These are phyloP conservation scores for Nitzschia putrida DNA, from an alignment of 108 stramenopile species.

Conservation along the genomic window DNA sequence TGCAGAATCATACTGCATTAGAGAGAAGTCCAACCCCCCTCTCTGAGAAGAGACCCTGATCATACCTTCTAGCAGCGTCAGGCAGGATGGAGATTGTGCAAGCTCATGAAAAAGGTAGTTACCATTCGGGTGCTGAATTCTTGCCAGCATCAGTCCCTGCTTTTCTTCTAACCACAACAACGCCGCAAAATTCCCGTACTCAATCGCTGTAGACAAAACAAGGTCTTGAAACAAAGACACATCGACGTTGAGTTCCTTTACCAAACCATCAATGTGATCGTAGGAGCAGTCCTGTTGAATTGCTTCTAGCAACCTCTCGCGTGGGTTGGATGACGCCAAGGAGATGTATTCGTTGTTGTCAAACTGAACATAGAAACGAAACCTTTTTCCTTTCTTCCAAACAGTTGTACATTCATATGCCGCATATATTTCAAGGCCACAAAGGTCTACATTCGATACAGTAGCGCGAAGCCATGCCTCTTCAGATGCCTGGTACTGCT, in stretches of 20 bases:
- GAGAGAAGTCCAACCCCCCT: too few species aligned
- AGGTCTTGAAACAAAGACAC: neutral
- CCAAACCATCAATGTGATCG: neutral
- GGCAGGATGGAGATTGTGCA: neutral
- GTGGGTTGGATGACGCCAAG: neutral
- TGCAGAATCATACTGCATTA: too few species aligned
- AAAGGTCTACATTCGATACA: too few species aligned
- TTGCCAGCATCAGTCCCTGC: neutral
- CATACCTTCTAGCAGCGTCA: neutral
- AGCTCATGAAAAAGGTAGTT: neutral
- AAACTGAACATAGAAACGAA: neutral
- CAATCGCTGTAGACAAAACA: neutral
- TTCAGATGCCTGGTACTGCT: too few species aligned
- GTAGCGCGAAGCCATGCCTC: too few species aligned
- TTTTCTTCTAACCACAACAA: neutral
- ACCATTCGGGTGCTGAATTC: neutral
- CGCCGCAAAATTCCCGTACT: neutral
- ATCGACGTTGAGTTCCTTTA: neutral
- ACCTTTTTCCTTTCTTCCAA: neutral
- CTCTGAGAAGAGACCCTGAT: too few species aligned
- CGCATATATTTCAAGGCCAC: neutral
- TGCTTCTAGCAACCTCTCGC: neutral
- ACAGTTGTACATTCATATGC: neutral
- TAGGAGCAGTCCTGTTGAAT: neutral
- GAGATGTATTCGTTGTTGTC: neutral